Evolutionary conservation across 257 asterid species (phyloP).

Genomic region (Craterostigma plantagineum): DNA sequence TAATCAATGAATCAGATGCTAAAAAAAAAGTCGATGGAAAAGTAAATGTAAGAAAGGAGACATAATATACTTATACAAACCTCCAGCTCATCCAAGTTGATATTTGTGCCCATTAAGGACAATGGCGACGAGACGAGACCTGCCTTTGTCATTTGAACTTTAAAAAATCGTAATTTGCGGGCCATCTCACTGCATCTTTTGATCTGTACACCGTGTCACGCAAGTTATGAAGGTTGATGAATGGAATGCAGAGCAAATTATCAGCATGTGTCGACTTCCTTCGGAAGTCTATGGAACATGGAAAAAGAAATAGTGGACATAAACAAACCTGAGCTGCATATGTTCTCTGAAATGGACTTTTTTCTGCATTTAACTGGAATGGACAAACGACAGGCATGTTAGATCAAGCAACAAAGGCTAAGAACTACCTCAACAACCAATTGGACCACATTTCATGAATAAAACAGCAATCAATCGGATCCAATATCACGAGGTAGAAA

Average conservation of each 20-base stretch:
- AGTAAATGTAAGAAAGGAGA: constrained; percentile 1
- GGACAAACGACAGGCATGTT: background rate
- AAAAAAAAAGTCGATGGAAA: constrained; percentile 3
- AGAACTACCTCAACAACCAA: too few relatives aligned
- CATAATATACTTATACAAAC: constrained; percentile 19
- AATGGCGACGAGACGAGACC: constrained; percentile 39
- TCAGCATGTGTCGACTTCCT: too few relatives aligned
- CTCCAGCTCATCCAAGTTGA: constrained; percentile 77
- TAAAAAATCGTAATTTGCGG: constrained; percentile 75
- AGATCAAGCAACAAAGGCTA: too few relatives aligned
- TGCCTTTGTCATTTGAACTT: constrained; percentile 77
- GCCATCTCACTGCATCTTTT: constrained; percentile 99
- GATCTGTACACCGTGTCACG: constrained; percentile 27
- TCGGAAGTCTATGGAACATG: too few relatives aligned
- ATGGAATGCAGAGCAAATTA: too few relatives aligned
- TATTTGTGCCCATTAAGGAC: constrained; percentile 21
- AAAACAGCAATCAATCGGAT: too few relatives aligned
- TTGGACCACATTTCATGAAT: too few relatives aligned
- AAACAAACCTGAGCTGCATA: constrained; percentile 76
- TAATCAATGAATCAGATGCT: constrained; percentile 1
- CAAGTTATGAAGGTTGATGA: constrained; percentile 1
- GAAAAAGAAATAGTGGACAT: too few relatives aligned
- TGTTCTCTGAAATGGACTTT: constrained; percentile 95
- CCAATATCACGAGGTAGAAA: too few relatives aligned
- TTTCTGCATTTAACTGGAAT: constrained; percentile 81